Conservation (phyloP, 345 rosid genomes). For the Camelina laxa region DNA sequence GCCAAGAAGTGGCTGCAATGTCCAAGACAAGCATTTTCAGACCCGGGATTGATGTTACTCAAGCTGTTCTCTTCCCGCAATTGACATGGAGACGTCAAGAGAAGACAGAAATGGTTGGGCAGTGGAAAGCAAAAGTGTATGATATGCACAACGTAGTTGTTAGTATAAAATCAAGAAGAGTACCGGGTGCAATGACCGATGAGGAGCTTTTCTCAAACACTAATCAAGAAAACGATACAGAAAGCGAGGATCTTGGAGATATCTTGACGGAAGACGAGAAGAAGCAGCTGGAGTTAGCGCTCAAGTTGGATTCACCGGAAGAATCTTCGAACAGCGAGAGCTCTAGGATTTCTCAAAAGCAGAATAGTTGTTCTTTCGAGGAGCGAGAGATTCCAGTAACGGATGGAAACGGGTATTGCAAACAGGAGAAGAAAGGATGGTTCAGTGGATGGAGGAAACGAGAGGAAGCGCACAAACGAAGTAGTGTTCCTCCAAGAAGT, state of each 20-base stretch:
- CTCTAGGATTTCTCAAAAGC: conserved; percentile 55
- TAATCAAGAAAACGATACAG: conserved; percentile 74
- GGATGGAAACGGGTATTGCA: conserved; percentile 59
- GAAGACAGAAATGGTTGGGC: conserved; percentile 87
- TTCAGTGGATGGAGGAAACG: conserved; percentile 96
- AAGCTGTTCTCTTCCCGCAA: conserved; percentile 93
- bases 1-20: conserved; percentile 96
- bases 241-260: conserved; percentile 82
- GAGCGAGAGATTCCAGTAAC: conserved; percentile 79
- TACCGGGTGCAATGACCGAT: conserved; percentile 98
- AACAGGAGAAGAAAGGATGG: conserved; percentile 97
- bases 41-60: conserved; percentile 97
- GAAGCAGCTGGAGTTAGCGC: conserved; percentile 87
- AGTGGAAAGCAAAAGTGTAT: conserved; percentile 94
- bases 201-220: conserved; percentile 62
- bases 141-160: conserved; percentile 99
- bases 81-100: conserved; percentile 98
- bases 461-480: conserved; percentile 69
- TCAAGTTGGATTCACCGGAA: conserved; percentile 72
- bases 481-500: conserved; percentile 75
- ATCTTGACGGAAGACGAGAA: conserved; percentile 91
- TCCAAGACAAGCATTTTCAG: conserved; percentile 95
- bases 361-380: conserved; percentile 52
- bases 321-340: conserved; percentile 57
- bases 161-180: conserved; percentile 92